These are phyloP conservation scores for Acanthamoeba triangularis DNA, from an alignment of 208 protist genomes.

Conservation along the genomic window DNA sequence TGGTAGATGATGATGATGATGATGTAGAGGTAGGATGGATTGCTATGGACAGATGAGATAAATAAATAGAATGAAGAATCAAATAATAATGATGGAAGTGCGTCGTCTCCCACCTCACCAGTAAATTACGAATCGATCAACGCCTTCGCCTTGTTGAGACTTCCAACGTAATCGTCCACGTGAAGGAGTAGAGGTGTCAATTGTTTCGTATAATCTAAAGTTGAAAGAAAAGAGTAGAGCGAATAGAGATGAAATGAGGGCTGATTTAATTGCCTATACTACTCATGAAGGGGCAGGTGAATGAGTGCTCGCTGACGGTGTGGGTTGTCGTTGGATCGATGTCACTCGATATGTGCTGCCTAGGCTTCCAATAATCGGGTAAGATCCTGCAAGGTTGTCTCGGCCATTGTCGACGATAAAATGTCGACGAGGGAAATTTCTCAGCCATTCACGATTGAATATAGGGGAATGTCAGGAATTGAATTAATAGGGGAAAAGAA, in stretches of 20 bases:
- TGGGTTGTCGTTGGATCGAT: not conserved
- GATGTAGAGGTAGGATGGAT: not conserved
- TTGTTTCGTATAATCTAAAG: not conserved
- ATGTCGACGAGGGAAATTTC: constrained; percentile 3
- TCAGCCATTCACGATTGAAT: not conserved
- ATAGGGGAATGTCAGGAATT: not conserved
- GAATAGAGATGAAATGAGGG: not conserved
- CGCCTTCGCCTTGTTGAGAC: constrained; percentile 11
- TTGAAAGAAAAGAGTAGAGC: constrained; percentile 2
- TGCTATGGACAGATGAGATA: not conserved
- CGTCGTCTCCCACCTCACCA: not conserved
- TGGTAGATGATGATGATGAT: too few relatives aligned
- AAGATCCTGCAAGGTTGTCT: not conserved
- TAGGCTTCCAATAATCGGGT: not conserved
- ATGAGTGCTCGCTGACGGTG: not conserved
- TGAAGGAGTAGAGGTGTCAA: not conserved
- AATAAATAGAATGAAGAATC: not conserved
- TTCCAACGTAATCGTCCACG: constrained; percentile 18
- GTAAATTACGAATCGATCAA: constrained; percentile 8
- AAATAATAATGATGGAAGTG: not conserved
- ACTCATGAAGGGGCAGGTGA: not conserved
- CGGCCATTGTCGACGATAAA: not conserved
- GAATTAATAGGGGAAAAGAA: too few relatives aligned
- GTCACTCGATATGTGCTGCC: not conserved
- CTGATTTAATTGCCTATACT: constrained; percentile 30